Evolutionary conservation across 169 alveolate genomes (phyloP), one percentile per base, ranked within the genome.

Genomic region (Perkinsus marinus): DNA sequence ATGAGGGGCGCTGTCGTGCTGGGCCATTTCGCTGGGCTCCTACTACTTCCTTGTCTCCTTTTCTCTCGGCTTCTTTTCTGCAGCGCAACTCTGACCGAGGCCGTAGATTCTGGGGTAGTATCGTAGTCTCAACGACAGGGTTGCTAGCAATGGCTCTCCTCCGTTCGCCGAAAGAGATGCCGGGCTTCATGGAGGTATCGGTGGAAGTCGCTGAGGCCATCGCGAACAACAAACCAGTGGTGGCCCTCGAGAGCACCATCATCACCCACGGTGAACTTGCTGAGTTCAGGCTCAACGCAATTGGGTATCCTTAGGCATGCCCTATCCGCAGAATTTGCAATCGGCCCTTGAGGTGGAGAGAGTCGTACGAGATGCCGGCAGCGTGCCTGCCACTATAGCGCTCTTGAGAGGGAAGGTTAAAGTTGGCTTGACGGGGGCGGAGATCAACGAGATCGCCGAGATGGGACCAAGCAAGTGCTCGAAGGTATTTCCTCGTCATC

Each of bases 341-440:
- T 95, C 97, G 13, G 98, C 97, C 30, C 90, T 92, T 90, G 94
- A 94, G 46, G 97, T 96, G 22, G 97, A 95, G 93, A 92, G 94
- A 89, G 92, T 93, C 7, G 93, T 96, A 36, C 93, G 96, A 43
- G 41, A 92, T 17, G 90, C 95, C 39, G 95, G 98, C 6, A 96
- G 96, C 46, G 93, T 95, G 9, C 98, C 98, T 30, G 98, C 98
- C 5, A 96, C 98, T 19, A 96, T 96, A 39, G 97, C 96, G 0
- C 95, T 96, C 17, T 57, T 96, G 39, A 39, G 92, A 16, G 98
- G 98, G 10, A 94, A 89, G 69, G 94, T 96, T 34, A 93, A 93
- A 46, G 94, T 96, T 7, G 98, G 98, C 30, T 43, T 95, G 37
- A 91, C 93, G 39, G 89, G 92, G 39, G 96, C 94, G 9, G 93